Conservation (phyloP, 148 eudicot species). For the Bassia scoparia region DNA sequence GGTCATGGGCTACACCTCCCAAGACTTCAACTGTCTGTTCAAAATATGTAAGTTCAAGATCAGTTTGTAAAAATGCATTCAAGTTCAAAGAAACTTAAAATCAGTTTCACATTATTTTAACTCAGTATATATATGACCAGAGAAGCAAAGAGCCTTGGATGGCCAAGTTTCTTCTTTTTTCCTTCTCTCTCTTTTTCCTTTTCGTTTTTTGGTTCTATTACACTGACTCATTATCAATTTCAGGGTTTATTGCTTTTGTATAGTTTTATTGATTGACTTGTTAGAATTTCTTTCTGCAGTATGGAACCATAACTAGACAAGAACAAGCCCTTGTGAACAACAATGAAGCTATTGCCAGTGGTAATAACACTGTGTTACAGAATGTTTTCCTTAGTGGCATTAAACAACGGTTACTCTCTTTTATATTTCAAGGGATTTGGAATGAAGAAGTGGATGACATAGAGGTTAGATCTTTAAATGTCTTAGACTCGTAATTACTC, state of each 20-base stretch:
- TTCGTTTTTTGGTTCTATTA: too few species aligned
- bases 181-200: not conserved
- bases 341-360: conserved; percentile 35
- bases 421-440: conserved; percentile 80
- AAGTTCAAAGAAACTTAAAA: too few species aligned
- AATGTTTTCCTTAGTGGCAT: conserved; percentile 67
- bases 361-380: conserved; percentile 27
- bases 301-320: conserved; percentile 30
- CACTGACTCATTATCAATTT: not conserved
- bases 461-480: conserved; percentile 38
- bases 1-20: too few species aligned
- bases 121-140: too few species aligned
- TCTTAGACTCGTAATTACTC: too few species aligned
- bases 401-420: conserved; percentile 88
- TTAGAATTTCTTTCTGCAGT: conserved; percentile 33
- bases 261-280: conserved; percentile 4
- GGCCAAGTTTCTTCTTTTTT: not conserved
- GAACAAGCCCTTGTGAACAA: conserved; percentile 39
- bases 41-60: too few species aligned
- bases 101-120: too few species aligned
- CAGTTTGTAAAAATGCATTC: too few species aligned
- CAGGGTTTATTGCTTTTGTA: not conserved
- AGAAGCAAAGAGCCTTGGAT: too few species aligned
- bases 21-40: too few species aligned
- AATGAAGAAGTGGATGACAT: conserved; percentile 80